A percentile compares a stretch with the other conserved stretches of the same genome.
Conservation (phyloP, 2,329 filamentous ascomycete species). For the Exserohilum turcica region DNA sequence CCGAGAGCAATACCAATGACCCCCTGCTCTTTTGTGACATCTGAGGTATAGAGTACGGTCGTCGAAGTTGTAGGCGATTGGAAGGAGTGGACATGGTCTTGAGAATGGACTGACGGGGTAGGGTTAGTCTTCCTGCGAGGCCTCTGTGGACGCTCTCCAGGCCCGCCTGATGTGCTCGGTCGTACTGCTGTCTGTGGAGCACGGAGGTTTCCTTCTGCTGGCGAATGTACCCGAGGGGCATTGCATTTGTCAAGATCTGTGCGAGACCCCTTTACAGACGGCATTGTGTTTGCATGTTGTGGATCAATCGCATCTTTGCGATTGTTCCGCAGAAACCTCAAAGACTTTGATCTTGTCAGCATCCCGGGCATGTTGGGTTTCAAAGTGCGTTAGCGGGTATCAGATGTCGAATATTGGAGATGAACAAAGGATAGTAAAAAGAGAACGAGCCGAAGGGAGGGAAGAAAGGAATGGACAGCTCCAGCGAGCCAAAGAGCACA, state of each 20-base stretch:
- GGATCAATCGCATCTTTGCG: constrained; percentile 40
- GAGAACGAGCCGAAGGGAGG: constrained; percentile 16
- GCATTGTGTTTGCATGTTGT: constrained; percentile 32
- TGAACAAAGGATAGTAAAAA: constrained; percentile 30
- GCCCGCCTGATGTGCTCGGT: constrained; percentile 44
- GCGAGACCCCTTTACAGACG: constrained; percentile 28
- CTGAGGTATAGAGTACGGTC: constrained; percentile 38
- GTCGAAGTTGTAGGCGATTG: constrained; percentile 37
- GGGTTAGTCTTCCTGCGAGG: constrained; percentile 46
- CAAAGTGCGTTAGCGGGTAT: constrained; percentile 42
- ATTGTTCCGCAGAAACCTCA: constrained; percentile 42
- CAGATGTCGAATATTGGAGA: constrained; percentile 30
- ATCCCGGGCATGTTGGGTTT: constrained; percentile 46
- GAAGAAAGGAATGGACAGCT: constrained; percentile 50
- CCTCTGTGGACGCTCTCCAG: constrained; percentile 39
- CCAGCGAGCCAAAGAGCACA: constrained; percentile 39
- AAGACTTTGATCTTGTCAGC: constrained; percentile 46
- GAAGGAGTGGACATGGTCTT: constrained; percentile 33
- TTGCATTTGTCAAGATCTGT: constrained; percentile 42
- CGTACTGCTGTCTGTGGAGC: constrained; percentile 39
- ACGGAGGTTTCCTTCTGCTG: constrained; percentile 31
- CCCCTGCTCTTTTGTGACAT: constrained; percentile 36
- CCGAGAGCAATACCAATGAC: constrained; percentile 49
- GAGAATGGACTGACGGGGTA: constrained; percentile 30
- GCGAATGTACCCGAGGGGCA: constrained; percentile 34